A percentile compares a stretch with the other conserved stretches of the same genome.
Evolutionary conservation across 2,329 filamentous ascomycete species (phyloP).

Genomic region (Neofusicoccum cordaticola): DNA sequence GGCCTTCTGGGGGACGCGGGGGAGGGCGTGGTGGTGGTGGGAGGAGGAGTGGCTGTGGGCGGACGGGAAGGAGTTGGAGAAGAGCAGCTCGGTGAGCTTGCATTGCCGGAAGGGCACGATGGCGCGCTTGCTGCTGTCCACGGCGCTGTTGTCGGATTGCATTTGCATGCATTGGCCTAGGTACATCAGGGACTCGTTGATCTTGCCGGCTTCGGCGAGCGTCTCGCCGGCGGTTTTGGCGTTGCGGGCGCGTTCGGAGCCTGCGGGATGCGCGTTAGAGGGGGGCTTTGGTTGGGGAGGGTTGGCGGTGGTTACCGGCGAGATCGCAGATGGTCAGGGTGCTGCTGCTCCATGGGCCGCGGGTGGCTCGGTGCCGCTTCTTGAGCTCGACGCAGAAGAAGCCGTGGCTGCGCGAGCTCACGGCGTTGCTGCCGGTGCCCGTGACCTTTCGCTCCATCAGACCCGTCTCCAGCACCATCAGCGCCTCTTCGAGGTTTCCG

Average conservation of each 20-base stretch:
- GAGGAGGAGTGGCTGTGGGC: conserved; percentile 30
- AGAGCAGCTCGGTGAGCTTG: conserved; percentile 53
- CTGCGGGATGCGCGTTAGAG: conserved; percentile 28
- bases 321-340: conserved; percentile 86
- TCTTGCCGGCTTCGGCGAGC: conserved; percentile 92
- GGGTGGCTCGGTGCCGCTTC: conserved; percentile 63
- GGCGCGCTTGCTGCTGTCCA: conserved; percentile 59
- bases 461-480: conserved; percentile 86
- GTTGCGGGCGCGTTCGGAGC: conserved; percentile 85
- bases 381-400: conserved; percentile 96
- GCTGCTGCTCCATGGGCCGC: conserved; percentile 69
- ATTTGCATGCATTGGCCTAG: conserved; percentile 95
- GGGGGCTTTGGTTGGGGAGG: neutral
- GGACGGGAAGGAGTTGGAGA: conserved; percentile 50
- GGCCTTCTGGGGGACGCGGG: conserved; percentile 74
- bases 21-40: conserved; percentile 33
- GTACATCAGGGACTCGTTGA: conserved; percentile 98
- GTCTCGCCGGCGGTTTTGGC: conserved; percentile 93
- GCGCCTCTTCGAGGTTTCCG: conserved; percentile 73
- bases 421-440: conserved; percentile 89
- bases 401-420: conserved; percentile 87
- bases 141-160: conserved; percentile 75
- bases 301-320: conserved; percentile 58
- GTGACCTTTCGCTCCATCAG: conserved; percentile 82
- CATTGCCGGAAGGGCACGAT: conserved; percentile 71